Percentiles rank a stretch among this genome's conserved stretches.
These are phyloP conservation scores for Apophysomyces trapeziformis DNA, from an alignment of 371 early-diverging fungal species.

Conservation along the genomic window DNA sequence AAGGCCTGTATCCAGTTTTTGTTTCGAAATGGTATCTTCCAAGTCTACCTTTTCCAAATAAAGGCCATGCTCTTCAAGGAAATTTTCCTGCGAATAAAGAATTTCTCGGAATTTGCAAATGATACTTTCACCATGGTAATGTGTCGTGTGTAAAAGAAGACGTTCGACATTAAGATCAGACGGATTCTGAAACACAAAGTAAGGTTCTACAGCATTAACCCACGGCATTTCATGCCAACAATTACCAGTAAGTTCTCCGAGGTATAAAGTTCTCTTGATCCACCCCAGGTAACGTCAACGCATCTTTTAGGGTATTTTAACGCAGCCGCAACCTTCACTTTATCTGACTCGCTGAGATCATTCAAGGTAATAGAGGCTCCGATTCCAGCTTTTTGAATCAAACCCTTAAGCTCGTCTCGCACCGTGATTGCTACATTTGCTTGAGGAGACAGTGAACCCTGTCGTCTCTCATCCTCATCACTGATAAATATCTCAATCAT, in stretches of 20 bases:
- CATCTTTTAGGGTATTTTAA: slow-evolving; percentile 50
- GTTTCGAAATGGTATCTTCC: slow-evolving; percentile 14
- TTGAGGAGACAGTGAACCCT: slow-evolving; percentile 18
- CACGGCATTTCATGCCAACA: background rate
- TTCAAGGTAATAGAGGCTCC: slow-evolving; percentile 46
- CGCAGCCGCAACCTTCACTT: slow-evolving; percentile 33
- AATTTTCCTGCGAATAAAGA: slow-evolving; percentile 36
- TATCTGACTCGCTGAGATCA: slow-evolving; percentile 27
- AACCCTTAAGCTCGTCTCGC: slow-evolving; percentile 45
- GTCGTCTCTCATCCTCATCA: slow-evolving; percentile 28
- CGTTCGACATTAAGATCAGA: slow-evolving; percentile 55
- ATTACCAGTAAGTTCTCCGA: slow-evolving; percentile 40
- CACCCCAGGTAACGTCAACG: slow-evolving; percentile 44
- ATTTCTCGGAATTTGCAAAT: slow-evolving; percentile 52
- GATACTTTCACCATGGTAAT: slow-evolving; percentile 53
- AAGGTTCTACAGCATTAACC: background rate
- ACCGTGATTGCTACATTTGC: slow-evolving; percentile 29
- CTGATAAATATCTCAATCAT: slow-evolving; percentile 37
- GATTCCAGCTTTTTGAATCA: slow-evolving; percentile 50
- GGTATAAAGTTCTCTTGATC: slow-evolving; percentile 31
- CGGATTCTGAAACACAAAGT: slow-evolving; percentile 40
- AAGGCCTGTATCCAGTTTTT: background rate
- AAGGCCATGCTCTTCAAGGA: slow-evolving; percentile 41
- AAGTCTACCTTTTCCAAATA: slow-evolving; percentile 24
- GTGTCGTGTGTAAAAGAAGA: slow-evolving; percentile 53